Conservation (phyloP, 495 filamentous ascomycete genomes). For the Hapsidospora chrysogenum region DNA sequence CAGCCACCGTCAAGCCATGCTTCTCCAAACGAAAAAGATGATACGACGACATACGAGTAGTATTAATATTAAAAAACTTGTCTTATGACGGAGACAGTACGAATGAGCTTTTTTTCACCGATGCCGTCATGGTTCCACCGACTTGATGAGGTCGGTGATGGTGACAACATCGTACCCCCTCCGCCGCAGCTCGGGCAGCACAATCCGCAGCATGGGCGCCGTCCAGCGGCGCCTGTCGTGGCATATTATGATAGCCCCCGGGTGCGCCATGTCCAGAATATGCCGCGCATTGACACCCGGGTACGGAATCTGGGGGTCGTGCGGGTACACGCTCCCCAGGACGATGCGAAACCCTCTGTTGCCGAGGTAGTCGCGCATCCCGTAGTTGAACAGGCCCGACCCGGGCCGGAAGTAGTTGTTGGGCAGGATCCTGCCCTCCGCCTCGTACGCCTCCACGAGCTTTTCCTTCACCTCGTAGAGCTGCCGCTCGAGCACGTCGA, state of each 20-base stretch:
- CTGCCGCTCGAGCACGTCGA: slow-evolving; percentile 22
- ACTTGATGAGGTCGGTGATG: slow-evolving; percentile 42
- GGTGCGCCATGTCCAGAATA: slow-evolving; percentile 57
- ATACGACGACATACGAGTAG: too few species aligned
- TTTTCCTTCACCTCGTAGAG: slow-evolving; percentile 26
- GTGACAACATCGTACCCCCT: slow-evolving; percentile 54
- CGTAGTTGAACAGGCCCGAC: slow-evolving; percentile 56
- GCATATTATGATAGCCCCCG: slow-evolving; percentile 64
- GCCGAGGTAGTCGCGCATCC: slow-evolving; percentile 40
- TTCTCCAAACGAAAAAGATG: too few species aligned
- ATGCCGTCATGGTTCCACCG: too few species aligned
- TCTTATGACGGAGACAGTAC: too few species aligned
- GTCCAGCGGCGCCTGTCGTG: slow-evolving; percentile 75
- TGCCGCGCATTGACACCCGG: slow-evolving; percentile 58
- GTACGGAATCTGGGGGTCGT: slow-evolving; percentile 62
- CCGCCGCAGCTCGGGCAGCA: slow-evolving; percentile 50
- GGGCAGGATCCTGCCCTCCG: slow-evolving; percentile 17
- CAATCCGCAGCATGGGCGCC: slow-evolving; percentile 49
- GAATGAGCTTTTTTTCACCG: too few species aligned
- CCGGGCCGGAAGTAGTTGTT: slow-evolving; percentile 62
- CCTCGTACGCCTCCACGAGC: slow-evolving; percentile 38
- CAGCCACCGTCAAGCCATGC: too few species aligned
- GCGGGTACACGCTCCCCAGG: slow-evolving; percentile 69
- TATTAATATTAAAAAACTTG: too few species aligned
- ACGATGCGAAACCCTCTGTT: slow-evolving; percentile 48